Evolutionary conservation across 139 green algal species (phyloP).

Genomic region (Tetraselmis striata): DNA sequence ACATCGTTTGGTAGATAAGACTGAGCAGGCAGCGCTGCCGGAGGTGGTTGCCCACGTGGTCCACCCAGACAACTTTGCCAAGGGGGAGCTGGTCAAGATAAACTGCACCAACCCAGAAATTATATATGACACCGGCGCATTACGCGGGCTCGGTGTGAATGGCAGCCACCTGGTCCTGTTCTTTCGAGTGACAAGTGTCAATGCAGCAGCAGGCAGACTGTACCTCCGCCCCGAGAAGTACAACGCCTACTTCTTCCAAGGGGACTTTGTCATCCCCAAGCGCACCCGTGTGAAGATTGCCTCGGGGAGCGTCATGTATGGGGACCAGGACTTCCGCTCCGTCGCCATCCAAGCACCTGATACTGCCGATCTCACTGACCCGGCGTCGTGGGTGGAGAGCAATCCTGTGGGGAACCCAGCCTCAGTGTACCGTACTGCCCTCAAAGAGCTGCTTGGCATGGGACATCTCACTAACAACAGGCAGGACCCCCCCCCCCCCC

Average conservation of each 20-base stretch:
- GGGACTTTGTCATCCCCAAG: neutral
- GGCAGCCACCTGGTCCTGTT: conserved; percentile 1
- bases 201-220: neutral
- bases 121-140: conserved; percentile 3
- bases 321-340: conserved; percentile 24
- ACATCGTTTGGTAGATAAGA: neutral
- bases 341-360: conserved; percentile 18
- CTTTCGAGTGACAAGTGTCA: conserved; percentile 14
- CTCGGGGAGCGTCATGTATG: conserved; percentile 14
- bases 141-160: conserved; percentile 11
- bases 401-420: conserved; percentile 26
- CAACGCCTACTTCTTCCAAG: conserved; percentile 21
- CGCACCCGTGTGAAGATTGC: neutral
- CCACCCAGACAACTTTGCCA: neutral
- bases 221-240: conserved; percentile 19
- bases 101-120: neutral
- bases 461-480: conserved; percentile 15
- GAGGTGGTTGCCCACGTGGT: neutral
- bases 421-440: conserved; percentile 20
- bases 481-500: neutral
- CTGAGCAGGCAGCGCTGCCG: neutral
- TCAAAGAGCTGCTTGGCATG: conserved; percentile 22
- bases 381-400: conserved; percentile 8
- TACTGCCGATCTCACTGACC: conserved; percentile 14
- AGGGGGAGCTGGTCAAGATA: neutral